Evolutionary conservation across 2,329 filamentous ascomycete genomes (phyloP), one percentile per base, ranked within the genome.

Genomic region (Xylariaceae sp.): DNA sequence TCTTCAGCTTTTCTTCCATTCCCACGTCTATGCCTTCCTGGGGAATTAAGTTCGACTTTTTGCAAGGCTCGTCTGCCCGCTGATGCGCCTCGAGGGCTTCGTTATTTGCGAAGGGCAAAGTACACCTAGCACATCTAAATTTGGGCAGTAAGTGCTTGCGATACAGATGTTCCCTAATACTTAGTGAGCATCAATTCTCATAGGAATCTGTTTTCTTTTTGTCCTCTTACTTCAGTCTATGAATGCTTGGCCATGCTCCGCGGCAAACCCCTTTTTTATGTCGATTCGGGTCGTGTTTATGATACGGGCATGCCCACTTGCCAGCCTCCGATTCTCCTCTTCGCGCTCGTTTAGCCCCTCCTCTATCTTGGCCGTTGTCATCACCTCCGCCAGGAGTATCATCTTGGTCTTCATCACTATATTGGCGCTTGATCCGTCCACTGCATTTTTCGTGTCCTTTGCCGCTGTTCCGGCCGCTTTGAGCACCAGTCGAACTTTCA

Each of bases 271-370:
- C 48, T n/a, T 56, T 59, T 36, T 44, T 49, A 23, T 57, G 50
- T 10, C 43, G 40, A 16, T 50, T 55, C 7, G 65, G 65, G 22
- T 68, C 58, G 14, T 58, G 55, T 40, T 69, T 66, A 46, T 62
- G 63, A 41, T 62, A 68, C 2, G 67, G 67, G 17, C 67, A 69
- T 11, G 66, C 67, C 25, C 62, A 63, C 22, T 56, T 59, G 14
- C 48, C 49, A 22, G 58, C 58, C 4, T 47, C 48, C 19, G 64
- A 60, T 6, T 55, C 55, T 5, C 63, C 60, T 34, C 55, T 68
- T 49, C 63, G 68, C 21, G 63, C 62, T 22, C 66, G 64, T 47
- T 69, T 69, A 40, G 55, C 66, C 2, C 62, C 60, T 37, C 62
- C 63, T 45, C 62, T 61, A n/a, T 61, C 59, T 7, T 55, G 59